Conservation (phyloP, 2,329 filamentous ascomycete species). For the Aspergillus persii region DNA sequence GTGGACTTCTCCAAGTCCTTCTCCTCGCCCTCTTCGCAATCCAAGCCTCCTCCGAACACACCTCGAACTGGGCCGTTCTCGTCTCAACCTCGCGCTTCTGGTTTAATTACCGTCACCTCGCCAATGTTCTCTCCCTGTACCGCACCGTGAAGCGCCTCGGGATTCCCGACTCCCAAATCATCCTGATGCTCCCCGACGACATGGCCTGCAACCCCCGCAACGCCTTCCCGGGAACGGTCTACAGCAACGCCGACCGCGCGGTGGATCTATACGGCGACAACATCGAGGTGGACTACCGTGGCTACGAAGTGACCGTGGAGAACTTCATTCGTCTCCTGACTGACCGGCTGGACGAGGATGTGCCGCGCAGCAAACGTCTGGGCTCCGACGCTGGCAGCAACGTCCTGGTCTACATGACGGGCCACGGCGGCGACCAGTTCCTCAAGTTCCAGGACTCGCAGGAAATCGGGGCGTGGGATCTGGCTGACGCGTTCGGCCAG, state of each 20-base stretch:
- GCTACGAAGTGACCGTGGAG: constrained; percentile 98
- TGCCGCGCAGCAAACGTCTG: constrained; percentile 89
- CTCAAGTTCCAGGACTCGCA: constrained; percentile 98
- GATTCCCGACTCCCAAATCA: constrained; percentile 97
- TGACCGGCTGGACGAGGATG: constrained; percentile 89
- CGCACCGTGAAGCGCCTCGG: constrained; percentile 96
- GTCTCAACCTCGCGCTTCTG: constrained; percentile 98
- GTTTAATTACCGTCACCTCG: constrained; percentile 99
- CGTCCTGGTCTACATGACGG: constrained; percentile 98
- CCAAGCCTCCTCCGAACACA: constrained; percentile 57
- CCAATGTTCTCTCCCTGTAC: constrained; percentile 96
- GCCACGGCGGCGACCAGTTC: constrained; percentile 96
- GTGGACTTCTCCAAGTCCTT: constrained; percentile 24
- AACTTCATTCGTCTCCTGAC: constrained; percentile 96
- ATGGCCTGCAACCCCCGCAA: constrained; percentile 99
- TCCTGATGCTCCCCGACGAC: constrained; percentile 99
- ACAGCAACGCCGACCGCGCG: constrained; percentile 94
- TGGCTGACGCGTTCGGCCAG: constrained; percentile 96
- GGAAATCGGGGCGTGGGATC: constrained; percentile 92
- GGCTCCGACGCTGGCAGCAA: constrained; percentile 95
- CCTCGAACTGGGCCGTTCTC: constrained; percentile 98
- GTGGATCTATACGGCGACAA: constrained; percentile 97
- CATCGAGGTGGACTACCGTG: constrained; percentile 97
- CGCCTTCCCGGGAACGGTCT: constrained; percentile 94
- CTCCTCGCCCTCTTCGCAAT: constrained; percentile 19